phyloP scores from a whole-genome alignment of 352 stramenopile species.

The Phytophthora constricta region DNA sequence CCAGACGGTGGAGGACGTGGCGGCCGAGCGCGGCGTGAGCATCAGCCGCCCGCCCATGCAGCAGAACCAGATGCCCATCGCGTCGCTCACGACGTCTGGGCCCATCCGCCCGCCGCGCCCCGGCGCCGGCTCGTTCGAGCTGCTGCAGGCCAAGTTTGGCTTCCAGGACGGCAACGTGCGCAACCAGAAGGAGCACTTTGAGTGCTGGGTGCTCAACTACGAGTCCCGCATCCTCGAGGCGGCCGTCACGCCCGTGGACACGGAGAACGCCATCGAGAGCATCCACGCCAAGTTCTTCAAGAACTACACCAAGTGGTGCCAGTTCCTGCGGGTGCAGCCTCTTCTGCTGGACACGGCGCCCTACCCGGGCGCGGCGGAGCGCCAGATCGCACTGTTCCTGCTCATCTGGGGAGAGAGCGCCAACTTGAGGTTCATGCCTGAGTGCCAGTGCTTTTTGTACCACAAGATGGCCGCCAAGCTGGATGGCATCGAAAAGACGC shows the following conservation, averaged over 20 bases:
- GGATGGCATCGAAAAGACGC: conserved; percentile 59
- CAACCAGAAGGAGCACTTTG: conserved; percentile 89
- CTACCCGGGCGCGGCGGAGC: conserved; percentile 46
- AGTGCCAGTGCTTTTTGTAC: conserved; percentile 90
- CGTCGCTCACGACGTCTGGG: conserved; percentile 25
- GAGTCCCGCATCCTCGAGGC: conserved; percentile 60
- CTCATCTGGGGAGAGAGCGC: conserved; percentile 87
- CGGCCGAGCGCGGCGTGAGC: conserved; percentile 47
- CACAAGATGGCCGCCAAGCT: conserved; percentile 82
- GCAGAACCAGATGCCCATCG: conserved; percentile 23
- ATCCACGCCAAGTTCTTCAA: conserved; percentile 95
- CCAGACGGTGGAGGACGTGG: conserved; percentile 76
- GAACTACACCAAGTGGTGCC: conserved; percentile 96
- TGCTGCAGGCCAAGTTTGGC: conserved; percentile 84
- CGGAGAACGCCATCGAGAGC: conserved; percentile 65
- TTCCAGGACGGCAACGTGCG: conserved; percentile 87
- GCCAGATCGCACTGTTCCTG: conserved; percentile 82
- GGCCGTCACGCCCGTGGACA: conserved; percentile 36
- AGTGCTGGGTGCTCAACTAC: conserved; percentile 86
- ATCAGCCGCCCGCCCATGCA: conserved; percentile 34
- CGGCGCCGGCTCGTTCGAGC: conserved; percentile 68
- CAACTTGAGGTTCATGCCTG: conserved; percentile 90
- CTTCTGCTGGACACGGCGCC: conserved; percentile 64
- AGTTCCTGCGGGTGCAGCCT: conserved; percentile 90
- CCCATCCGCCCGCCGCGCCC: conserved; percentile 30